Evolutionary conservation across 2,329 filamentous ascomycete genomes (phyloP), one percentile per base, ranked within the genome.

Genomic region (Grosmannia huntii): DNA sequence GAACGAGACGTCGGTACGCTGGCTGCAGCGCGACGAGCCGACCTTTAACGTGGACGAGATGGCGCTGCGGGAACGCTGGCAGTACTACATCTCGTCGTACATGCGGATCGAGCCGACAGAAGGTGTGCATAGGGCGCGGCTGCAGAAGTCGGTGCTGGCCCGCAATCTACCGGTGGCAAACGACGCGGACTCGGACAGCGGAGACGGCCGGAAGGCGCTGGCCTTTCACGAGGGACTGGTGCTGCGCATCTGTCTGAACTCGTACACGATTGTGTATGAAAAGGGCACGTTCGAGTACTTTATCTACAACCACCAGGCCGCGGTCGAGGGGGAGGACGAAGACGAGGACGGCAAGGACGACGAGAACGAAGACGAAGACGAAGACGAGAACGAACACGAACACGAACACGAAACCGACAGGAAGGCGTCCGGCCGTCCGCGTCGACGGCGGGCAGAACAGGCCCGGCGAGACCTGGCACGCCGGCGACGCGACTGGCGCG

Each of bases 71-170:
- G 85, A 90, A 62, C 80, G 84, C 46, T 99, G 94, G 94, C 89
- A 92, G 65, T 95, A 95, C 73, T 99, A 99, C 69, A 89, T 96
- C 59, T 91, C 92, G 21, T 90, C 91, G 0, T 97, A 88, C 71
- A 88, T 90, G 64, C 89, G 90, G 62, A 81, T 91, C 27, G 90
- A 96, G 67, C 88, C 89, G 2, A 99, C 94, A 0, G 89, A 94
- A 71, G 88, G 88, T 16, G 79, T 94, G 3, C 75, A 79, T 7
- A 77, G 84, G 55, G 78, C 79, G 6, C 81, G 80, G 53, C 77
- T 90, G 66, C 82, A 80, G 61, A 86, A 84, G 71, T 79, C 83
- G 5, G 82, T 90, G 59, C 76, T 92, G 19, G 80, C 82, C 55
- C 85, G 87, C 59, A 91, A 88, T 69, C 74, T 90, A 44, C 84